These are phyloP conservation scores for Mesembryanthemum crystallinum DNA, from an alignment of 148 eudicot genomes.

Conservation along the genomic window DNA sequence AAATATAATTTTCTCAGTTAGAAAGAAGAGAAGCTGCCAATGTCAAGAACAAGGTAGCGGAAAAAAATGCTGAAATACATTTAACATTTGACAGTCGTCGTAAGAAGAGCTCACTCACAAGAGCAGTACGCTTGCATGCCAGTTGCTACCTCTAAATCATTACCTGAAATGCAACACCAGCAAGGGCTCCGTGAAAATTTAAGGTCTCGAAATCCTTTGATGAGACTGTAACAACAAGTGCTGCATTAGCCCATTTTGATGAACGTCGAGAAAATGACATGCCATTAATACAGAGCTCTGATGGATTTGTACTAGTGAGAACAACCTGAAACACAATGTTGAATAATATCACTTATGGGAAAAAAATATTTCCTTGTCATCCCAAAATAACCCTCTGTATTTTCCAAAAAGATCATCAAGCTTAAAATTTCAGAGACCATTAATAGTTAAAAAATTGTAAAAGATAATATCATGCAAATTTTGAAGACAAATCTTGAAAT, in stretches of 20 bases:
- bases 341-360: background rate
- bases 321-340: conserved; percentile 64
- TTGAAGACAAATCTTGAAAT: too few relatives aligned
- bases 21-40: too few relatives aligned
- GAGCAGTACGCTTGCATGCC: background rate
- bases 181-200: conserved; percentile 76
- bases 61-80: too few relatives aligned
- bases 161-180: conserved; percentile 95
- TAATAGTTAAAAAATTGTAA: too few relatives aligned
- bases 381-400: background rate
- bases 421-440: too few relatives aligned
- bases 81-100: too few relatives aligned
- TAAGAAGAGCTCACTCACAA: background rate
- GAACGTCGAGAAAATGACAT: conserved; percentile 96
- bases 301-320: conserved; percentile 85
- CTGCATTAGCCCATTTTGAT: conserved; percentile 96
- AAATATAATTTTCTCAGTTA: background rate
- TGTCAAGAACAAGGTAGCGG: too few relatives aligned
- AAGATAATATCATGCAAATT: too few relatives aligned
- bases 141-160: background rate
- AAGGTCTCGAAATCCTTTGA: conserved; percentile 75
- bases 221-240: conserved; percentile 85
- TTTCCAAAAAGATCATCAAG: too few relatives aligned
- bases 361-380: background rate
- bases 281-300: conserved; percentile 92